phyloP scores from a whole-genome alignment of 345 rosid species.

The Rhizophora mangle region DNA sequence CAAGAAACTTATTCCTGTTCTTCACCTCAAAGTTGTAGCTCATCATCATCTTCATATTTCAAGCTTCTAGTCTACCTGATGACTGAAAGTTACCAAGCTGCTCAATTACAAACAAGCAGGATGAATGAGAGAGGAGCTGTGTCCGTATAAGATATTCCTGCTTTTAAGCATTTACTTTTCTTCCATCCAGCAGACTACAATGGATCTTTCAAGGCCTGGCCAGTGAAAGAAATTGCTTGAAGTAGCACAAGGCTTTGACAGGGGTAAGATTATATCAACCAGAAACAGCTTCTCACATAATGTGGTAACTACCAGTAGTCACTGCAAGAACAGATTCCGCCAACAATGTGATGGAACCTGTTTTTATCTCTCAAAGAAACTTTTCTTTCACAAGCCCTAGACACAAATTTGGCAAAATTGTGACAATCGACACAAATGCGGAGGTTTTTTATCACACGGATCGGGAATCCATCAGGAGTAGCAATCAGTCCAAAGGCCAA shows the following conservation, averaged over 20 bases:
- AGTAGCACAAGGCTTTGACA: too few species aligned
- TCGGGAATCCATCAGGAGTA: conserved; percentile 40
- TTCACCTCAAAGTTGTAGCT: too few species aligned
- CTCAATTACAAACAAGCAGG: background rate
- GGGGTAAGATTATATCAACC: too few species aligned
- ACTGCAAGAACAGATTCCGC: conserved; percentile 71
- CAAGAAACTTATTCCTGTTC: too few species aligned
- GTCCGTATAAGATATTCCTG: too few species aligned
- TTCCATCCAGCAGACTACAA: too few species aligned
- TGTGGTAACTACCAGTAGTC: conserved; percentile 63
- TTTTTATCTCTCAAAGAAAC: conserved; percentile 74
- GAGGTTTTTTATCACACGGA: conserved; percentile 76
- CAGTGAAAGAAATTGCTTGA: too few species aligned
- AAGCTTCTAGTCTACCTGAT: background rate
- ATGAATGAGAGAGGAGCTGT: background rate
- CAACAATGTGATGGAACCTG: conserved; percentile 62
- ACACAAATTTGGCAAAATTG: conserved; percentile 74
- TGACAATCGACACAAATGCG: conserved; percentile 88
- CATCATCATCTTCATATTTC: background rate
- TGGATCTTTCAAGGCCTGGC: too few species aligned
- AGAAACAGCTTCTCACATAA: too few species aligned
- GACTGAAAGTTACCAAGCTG: background rate
- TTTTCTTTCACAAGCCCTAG: conserved; percentile 49
- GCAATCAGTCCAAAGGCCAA: conserved; percentile 69
- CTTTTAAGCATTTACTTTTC: too few species aligned